These are phyloP conservation scores for Cyberlindnera mycetangii DNA, from an alignment of 805 yeast genomes.

Conservation along the genomic window DNA sequence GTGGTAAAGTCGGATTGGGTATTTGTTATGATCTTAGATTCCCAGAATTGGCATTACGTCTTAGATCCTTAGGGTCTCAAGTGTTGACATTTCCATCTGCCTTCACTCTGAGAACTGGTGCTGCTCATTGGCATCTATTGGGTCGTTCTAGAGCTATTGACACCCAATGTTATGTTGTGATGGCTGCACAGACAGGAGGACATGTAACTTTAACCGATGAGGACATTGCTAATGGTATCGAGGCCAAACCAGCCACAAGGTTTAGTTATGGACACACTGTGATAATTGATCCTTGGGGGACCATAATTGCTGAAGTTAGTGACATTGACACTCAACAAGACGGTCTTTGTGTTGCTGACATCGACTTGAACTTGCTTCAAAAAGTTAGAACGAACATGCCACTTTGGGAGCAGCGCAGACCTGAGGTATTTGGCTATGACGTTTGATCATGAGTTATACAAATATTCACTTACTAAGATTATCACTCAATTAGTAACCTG, in stretches of 20 bases:
- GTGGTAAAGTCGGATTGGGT: conserved; percentile 64
- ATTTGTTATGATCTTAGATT: conserved; percentile 88
- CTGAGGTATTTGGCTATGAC: conserved; percentile 44
- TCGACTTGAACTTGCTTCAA: conserved; percentile 50
- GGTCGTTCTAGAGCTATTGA: conserved; percentile 87
- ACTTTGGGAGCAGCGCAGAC: conserved; percentile 66
- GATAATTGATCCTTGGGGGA: conserved; percentile 92
- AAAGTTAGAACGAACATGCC: conserved; percentile 72
- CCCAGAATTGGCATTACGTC: conserved; percentile 70
- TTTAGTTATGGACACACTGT: conserved; percentile 84
- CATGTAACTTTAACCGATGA: conserved; percentile 44
- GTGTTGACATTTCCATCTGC: conserved; percentile 86
- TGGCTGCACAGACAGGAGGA: conserved; percentile 85
- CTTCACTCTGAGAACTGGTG: conserved; percentile 88
- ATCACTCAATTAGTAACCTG: no score
- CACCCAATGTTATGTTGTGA: conserved; percentile 78
- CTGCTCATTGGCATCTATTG: conserved; percentile 81
- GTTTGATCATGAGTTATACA: conserved; percentile 9
- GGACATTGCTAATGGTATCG: conserved; percentile 25
- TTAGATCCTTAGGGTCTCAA: conserved; percentile 70
- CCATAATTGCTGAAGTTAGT: conserved; percentile 56
- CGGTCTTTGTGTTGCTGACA: conserved; percentile 59
- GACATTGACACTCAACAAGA: conserved; percentile 41
- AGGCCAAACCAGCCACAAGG: conserved; percentile 35
- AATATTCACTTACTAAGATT: no score